Evolutionary conservation across 2,329 filamentous ascomycete genomes (phyloP).

Genomic region (Atkinsonella texensis): DNA sequence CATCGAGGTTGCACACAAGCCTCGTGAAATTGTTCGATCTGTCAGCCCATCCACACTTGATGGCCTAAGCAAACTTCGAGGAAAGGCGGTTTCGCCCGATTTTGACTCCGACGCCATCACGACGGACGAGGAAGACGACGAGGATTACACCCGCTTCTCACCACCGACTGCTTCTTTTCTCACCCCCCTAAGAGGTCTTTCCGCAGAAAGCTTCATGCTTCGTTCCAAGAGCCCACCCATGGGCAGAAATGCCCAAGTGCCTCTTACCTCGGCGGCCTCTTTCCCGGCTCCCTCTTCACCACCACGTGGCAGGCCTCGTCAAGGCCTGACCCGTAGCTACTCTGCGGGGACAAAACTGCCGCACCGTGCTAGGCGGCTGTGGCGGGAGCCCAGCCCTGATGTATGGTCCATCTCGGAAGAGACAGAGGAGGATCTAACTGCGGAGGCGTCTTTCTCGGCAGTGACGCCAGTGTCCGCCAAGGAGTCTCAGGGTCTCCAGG

Average conservation of each 20-base stretch:
- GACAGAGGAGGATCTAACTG: conserved; percentile 38
- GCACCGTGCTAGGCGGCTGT: conserved; percentile 30
- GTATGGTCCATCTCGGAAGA: conserved; percentile 50
- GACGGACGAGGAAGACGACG: conserved; percentile 33
- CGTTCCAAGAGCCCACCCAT: conserved; percentile 21
- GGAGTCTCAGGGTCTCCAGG: conserved; percentile 11
- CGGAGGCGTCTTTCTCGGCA: conserved; percentile 28
- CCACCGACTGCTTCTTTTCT: conserved; percentile 24
- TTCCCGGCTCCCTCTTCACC: conserved; percentile 7
- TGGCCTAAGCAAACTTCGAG: conserved; percentile 32
- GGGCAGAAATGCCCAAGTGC: conserved; percentile 17
- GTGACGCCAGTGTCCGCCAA: conserved; percentile 17
- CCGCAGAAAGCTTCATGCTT: conserved; percentile 22
- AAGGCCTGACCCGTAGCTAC: conserved; percentile 1
- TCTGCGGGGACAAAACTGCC: conserved; percentile 12
- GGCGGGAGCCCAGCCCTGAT: conserved; percentile 46
- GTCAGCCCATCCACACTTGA: conserved; percentile 45
- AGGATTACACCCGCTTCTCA: conserved; percentile 38
- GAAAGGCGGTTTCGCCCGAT: conserved; percentile 24
- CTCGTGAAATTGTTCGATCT: conserved; percentile 36
- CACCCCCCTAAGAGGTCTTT: conserved; percentile 31
- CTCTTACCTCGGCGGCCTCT: conserved; percentile 13
- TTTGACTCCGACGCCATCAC: conserved; percentile 30
- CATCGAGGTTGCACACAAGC: conserved; percentile 38
- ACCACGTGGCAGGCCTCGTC: conserved; percentile 4